Percentiles rank a stretch among this genome's conserved stretches.
Evolutionary conservation across 768 basidiomycete species (phyloP).

Genomic region (Megacollybia marginata): DNA sequence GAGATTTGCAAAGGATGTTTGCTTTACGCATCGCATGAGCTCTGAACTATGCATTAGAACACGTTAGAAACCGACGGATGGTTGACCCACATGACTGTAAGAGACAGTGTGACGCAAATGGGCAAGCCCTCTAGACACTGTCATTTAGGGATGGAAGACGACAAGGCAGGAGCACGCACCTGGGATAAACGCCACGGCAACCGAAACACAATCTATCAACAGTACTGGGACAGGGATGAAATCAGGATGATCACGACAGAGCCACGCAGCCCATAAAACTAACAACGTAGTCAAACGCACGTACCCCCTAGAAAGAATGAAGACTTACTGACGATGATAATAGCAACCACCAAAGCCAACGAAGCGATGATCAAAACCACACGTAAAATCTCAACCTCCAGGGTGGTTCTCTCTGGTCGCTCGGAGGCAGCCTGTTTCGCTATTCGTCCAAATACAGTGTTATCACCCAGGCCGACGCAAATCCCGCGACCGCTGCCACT

Average conservation of each 20-base stretch:
- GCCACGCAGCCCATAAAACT: not conserved
- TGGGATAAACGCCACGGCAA: not conserved
- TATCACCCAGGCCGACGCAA: conserved; percentile 42
- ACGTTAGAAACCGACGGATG: not conserved
- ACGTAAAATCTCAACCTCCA: conserved; percentile 47
- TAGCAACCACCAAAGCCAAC: conserved; percentile 24
- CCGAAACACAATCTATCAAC: not conserved
- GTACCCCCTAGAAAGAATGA: not conserved
- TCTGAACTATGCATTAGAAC: conserved; percentile 2
- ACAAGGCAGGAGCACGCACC: not conserved
- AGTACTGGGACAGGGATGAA: not conserved
- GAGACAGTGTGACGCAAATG: not conserved
- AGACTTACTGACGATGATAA: not conserved
- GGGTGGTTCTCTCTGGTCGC: conserved; percentile 31
- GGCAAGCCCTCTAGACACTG: not conserved
- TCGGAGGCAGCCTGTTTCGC: conserved; percentile 31
- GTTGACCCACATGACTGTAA: not conserved
- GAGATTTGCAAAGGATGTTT: conserved; percentile 45
- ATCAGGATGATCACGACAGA: not conserved
- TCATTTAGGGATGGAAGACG: not conserved
- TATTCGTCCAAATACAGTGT: conserved; percentile 38
- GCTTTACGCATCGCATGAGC: conserved; percentile 42
- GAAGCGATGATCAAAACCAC: conserved; percentile 46
- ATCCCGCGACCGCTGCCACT: conserved; percentile 40
- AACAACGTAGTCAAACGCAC: not conserved